Percentiles rank a stretch among this genome's conserved stretches.
These are phyloP conservation scores for Rauvolfia tetraphylla DNA, from an alignment of 257 asterid genomes.

Conservation along the genomic window DNA sequence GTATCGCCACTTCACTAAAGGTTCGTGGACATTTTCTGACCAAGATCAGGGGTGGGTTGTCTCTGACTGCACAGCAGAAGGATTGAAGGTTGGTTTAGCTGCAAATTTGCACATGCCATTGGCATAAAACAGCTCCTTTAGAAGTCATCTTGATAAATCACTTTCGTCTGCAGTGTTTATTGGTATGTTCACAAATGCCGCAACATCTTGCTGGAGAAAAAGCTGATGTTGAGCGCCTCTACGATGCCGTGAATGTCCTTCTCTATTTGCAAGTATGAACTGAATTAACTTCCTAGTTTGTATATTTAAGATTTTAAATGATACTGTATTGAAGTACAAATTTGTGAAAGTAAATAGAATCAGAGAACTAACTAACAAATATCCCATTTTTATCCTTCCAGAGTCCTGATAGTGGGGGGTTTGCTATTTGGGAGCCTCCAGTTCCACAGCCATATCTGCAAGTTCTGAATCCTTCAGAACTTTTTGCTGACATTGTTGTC, in stretches of 20 bases:
- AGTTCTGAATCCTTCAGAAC: constrained; percentile 73
- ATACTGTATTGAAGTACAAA: neutral
- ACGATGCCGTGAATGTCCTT: constrained; percentile 30
- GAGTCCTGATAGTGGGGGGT: constrained; percentile 37
- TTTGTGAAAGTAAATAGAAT: neutral
- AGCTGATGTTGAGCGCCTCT: constrained; percentile 25
- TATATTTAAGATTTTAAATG: neutral
- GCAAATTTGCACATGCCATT: neutral
- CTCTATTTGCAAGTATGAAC: constrained; percentile 27
- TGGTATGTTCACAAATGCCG: constrained; percentile 28
- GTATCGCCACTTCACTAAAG: constrained; percentile 78
- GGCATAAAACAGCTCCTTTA: too few species aligned
- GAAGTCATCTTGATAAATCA: neutral
- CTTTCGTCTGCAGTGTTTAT: constrained; percentile 35
- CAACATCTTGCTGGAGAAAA: constrained; percentile 31
- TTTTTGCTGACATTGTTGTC: constrained; percentile 70
- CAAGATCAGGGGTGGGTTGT: constrained; percentile 85
- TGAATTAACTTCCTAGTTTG: neutral
- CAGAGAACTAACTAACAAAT: neutral
- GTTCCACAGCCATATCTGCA: constrained; percentile 58
- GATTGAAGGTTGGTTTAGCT: constrained; percentile 41
- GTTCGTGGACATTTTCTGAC: constrained; percentile 80
- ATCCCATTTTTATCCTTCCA: neutral
- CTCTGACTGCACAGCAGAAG: constrained; percentile 74
- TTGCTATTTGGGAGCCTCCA: constrained; percentile 38